phyloP scores from a whole-genome alignment of 495 filamentous ascomycete species.

The Thermochaetoides thermophila region DNA sequence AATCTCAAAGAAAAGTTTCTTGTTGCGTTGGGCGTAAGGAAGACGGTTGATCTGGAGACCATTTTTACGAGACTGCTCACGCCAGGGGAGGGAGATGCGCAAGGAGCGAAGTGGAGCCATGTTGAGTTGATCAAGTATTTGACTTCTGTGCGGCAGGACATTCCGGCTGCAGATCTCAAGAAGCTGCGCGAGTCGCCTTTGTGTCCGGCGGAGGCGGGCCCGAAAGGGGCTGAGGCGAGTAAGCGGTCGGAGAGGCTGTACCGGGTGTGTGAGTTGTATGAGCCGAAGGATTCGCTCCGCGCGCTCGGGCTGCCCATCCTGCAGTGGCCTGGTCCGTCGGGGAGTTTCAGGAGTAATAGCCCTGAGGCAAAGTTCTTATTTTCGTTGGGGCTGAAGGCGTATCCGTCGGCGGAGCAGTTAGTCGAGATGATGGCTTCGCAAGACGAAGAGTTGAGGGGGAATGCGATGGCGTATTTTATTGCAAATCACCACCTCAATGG shows the following conservation, averaged over 20 bases:
- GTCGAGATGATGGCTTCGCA: constrained; percentile 60
- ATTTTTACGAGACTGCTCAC: constrained; percentile 78
- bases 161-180: constrained; percentile 68
- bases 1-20: constrained; percentile 84
- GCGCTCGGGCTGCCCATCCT: constrained; percentile 60
- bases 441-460: constrained; percentile 41
- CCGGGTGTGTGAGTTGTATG: constrained; percentile 71
- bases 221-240: constrained; percentile 26
- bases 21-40: constrained; percentile 61
- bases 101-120: constrained; percentile 69
- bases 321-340: constrained; percentile 59
- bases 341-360: constrained; percentile 43
- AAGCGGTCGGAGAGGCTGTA: constrained; percentile 41
- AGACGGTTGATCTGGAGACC: constrained; percentile 81
- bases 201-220: constrained; percentile 60
- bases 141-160: constrained; percentile 76
- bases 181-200: constrained; percentile 62
- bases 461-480: constrained; percentile 71
- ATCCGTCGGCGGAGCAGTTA: constrained; percentile 54
- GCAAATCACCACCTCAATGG: constrained; percentile 59
- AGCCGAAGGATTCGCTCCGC: constrained; percentile 58
- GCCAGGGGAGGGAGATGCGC: constrained; percentile 22
- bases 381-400: constrained; percentile 51
- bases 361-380: constrained; percentile 59
- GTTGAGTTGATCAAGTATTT: constrained; percentile 91